Evolutionary conservation across 1,284 basidiomycete genomes (phyloP).

Genomic region (Pyrrhoderma lamaoense): DNA sequence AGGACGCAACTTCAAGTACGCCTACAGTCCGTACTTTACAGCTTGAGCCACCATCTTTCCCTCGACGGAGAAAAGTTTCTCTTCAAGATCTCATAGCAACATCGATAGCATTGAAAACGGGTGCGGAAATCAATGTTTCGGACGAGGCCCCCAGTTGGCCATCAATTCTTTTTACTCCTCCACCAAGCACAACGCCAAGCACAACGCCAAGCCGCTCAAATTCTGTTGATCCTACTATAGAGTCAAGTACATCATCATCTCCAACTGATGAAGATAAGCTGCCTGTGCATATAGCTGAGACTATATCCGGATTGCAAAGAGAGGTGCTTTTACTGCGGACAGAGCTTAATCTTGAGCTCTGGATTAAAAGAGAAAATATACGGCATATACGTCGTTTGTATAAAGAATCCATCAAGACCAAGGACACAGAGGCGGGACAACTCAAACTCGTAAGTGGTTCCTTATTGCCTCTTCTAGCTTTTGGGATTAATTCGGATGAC

Average conservation of each 20-base stretch:
- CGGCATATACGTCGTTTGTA: constrained; percentile 73
- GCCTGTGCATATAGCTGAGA: constrained; percentile 45
- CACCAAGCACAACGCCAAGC: constrained; percentile 18
- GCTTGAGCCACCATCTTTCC: constrained; percentile 19
- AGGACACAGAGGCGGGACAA: constrained; percentile 68
- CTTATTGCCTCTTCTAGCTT: background rate
- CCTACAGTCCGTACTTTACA: constrained; percentile 16
- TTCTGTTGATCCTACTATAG: constrained; percentile 19
- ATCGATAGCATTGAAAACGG: constrained; percentile 62
- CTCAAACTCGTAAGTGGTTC: constrained; percentile 61
- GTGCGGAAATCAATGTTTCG: constrained; percentile 51
- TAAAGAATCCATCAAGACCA: constrained; percentile 61
- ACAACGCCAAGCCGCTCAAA: constrained; percentile 15
- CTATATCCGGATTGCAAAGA: constrained; percentile 61
- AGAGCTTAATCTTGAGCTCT: constrained; percentile 76
- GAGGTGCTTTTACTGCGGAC: constrained; percentile 67
- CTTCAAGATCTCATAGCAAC: constrained; percentile 65
- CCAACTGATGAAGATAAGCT: constrained; percentile 23
- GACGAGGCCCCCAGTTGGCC: constrained; percentile 43
- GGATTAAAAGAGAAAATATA: constrained; percentile 71
- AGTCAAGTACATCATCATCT: constrained; percentile 19
- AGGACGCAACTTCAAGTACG: constrained; percentile 11
- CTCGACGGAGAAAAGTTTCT: constrained; percentile 41
- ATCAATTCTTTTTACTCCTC: constrained; percentile 29
- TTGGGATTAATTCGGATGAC: background rate